phyloP scores from a whole-genome alignment of 2,329 filamentous ascomycete genomes.

The Epichloe uncinata region DNA sequence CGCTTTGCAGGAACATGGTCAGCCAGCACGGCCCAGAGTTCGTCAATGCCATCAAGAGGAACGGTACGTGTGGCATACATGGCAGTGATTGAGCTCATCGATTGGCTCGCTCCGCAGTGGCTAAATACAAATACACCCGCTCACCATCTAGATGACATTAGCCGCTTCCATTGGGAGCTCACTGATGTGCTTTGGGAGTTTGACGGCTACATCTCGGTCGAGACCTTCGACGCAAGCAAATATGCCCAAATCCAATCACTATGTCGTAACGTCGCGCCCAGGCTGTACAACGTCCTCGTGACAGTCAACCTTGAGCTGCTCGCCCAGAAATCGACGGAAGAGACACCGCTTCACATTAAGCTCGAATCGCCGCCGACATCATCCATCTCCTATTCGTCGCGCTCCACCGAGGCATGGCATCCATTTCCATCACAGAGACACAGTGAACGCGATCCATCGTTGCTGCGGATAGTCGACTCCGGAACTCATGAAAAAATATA shows the following conservation, averaged over 20 bases:
- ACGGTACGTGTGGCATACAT: conserved; percentile 17
- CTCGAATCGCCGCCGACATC: conserved; percentile 7
- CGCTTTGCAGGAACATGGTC: conserved; percentile 33
- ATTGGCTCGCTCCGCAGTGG: background rate
- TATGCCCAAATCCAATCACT: conserved; percentile 34
- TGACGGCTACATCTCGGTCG: conserved; percentile 37
- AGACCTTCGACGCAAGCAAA: conserved; percentile 35
- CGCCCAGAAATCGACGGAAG: conserved; percentile 11
- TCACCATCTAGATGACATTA: conserved; percentile 31
- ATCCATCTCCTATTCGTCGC: background rate
- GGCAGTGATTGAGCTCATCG: no score
- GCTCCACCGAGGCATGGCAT: background rate
- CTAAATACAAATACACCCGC: background rate
- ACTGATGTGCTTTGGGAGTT: conserved; percentile 42
- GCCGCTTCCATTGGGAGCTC: conserved; percentile 31
- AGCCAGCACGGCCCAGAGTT: conserved; percentile 38
- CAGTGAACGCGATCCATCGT: background rate
- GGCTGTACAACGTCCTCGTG: conserved; percentile 36
- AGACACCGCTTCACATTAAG: conserved; percentile 6
- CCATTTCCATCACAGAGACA: background rate
- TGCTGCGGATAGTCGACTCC: background rate
- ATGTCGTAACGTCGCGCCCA: conserved; percentile 35
- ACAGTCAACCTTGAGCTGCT: conserved; percentile 36
- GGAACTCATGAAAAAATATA: background rate
- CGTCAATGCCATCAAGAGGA: conserved; percentile 36